Evolutionary conservation across 2,329 filamentous ascomycete genomes (phyloP).

Genomic region (Orbilia blumenaviensis): DNA sequence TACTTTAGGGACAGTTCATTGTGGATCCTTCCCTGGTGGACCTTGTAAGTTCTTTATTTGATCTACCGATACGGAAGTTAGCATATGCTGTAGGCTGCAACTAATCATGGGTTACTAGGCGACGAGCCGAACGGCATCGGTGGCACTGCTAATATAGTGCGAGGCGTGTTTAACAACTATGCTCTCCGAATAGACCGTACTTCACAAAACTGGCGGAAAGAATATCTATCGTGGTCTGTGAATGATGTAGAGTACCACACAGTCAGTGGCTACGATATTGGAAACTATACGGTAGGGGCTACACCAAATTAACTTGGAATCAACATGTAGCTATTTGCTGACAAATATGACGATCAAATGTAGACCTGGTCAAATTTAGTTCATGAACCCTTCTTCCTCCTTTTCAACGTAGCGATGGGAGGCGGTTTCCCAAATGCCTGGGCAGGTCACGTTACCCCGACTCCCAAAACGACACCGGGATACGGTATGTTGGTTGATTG

Average conservation of each 20-base stretch:
- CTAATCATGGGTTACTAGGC: slow-evolving; percentile 17
- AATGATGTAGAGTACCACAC: slow-evolving; percentile 59
- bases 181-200: slow-evolving; percentile 60
- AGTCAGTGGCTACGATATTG: slow-evolving; percentile 58
- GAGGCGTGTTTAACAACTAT: slow-evolving; percentile 60
- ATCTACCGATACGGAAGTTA: neutral
- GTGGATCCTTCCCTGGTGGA: slow-evolving; percentile 60
- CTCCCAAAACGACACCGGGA: slow-evolving; percentile 59
- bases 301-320: too few species aligned
- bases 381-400: slow-evolving; percentile 59
- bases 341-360: neutral
- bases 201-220: slow-evolving; percentile 56
- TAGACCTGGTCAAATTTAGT: slow-evolving; percentile 59
- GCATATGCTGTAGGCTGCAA: slow-evolving; percentile 11
- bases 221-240: slow-evolving; percentile 61
- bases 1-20: slow-evolving; percentile 63
- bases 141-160: slow-evolving; percentile 7
- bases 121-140: slow-evolving; percentile 22
- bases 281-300: slow-evolving; percentile 55
- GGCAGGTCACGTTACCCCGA: slow-evolving; percentile 60
- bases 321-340: neutral
- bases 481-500: slow-evolving; percentile 62
- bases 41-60: slow-evolving; percentile 60
- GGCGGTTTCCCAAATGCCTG: slow-evolving; percentile 61
- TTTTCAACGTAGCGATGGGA: slow-evolving; percentile 63